Base-by-base conservation (phyloP, 495 filamentous ascomycete genomes). In the Tuber brumale region DNA sequence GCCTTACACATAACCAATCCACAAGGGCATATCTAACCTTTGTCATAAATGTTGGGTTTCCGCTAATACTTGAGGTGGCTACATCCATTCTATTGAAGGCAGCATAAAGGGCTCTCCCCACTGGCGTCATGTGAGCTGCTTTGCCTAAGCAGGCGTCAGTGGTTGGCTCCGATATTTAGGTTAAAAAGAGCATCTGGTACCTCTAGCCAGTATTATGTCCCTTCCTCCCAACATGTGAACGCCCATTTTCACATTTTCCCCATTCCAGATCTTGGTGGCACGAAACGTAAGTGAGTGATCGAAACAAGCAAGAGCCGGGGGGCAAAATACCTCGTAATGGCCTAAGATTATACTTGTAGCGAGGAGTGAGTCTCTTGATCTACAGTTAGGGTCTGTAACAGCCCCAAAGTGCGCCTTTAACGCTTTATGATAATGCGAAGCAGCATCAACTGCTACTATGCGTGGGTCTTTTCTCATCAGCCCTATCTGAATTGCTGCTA, bases 201-300 rank as follows among this genome's bases (percentile, higher is more conserved):
- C 80, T 79, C 80, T 81, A 19, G 76, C 76, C 6, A 78, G 57
- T 75, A 81, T 81, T 70, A 81, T 81, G 41, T 81, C 79, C 44
- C 79, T 78, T 70, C 80, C 79, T 45, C 80, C 80, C 9, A 81
- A 37, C 80, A 81, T 81, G 43, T 81, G 80, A 31, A 81, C 80
- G 37, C 80, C 80, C 76, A 81, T 81, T 70, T 81, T 81, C n/a
- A 81, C 78, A 37, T 81, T 77, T 74, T 81, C 80, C 39, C 80
- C 80, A 46, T 81, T 81, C 80, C 80, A 81, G 75, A 81, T 77
- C 80, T 81, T 75, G 4, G 19, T 8, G 16, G 57, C 27, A 35
- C 57, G 31, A 41, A 71, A 3, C 23, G 71, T 81, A n/a, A 81
- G 76, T 41, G 72, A 41, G 51, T n/a, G 21, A 51, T 27, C n/a